phyloP scores from a whole-genome alignment of 805 yeast species.

The Nakazawaea laoshanensis region DNA sequence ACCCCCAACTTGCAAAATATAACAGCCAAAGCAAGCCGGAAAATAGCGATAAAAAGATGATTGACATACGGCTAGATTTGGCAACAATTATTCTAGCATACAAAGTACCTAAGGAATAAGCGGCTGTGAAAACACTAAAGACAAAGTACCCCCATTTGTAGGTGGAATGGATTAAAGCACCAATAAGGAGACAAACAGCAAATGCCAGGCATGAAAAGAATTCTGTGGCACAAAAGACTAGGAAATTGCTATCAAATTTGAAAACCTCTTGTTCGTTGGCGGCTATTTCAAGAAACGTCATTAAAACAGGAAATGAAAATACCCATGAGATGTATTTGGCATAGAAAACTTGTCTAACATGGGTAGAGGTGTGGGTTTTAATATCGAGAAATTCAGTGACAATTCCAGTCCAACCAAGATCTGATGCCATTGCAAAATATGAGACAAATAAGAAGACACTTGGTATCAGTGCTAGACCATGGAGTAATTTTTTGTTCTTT shows the following conservation, averaged over 20 bases:
- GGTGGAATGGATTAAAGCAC: slow-evolving; percentile 41
- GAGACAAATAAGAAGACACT: slow-evolving; percentile 34
- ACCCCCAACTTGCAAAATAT: slow-evolving; percentile 44
- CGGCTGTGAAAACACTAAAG: slow-evolving; percentile 36
- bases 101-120: slow-evolving; percentile 24
- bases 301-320: slow-evolving; percentile 39
- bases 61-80: not conserved
- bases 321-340: slow-evolving; percentile 52
- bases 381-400: slow-evolving; percentile 41
- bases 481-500: slow-evolving; percentile 25
- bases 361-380: slow-evolving; percentile 19
- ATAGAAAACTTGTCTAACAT: slow-evolving; percentile 45
- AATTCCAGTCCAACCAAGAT: slow-evolving; percentile 45
- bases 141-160: slow-evolving; percentile 68
- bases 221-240: slow-evolving; percentile 32
- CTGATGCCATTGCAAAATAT: slow-evolving; percentile 49
- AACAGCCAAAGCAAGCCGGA: slow-evolving; percentile 35
- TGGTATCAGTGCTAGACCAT: slow-evolving; percentile 33
- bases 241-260: slow-evolving; percentile 21
- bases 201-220: slow-evolving; percentile 34
- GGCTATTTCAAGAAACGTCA: slow-evolving; percentile 23
- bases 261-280: slow-evolving; percentile 23
- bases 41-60: slow-evolving; percentile 11
- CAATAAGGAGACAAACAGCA: slow-evolving; percentile 48
- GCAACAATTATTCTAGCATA: slow-evolving; percentile 5